Percentiles rank a stretch among this genome's conserved stretches.
These are phyloP conservation scores for Xylariaceae sp. DNA, from an alignment of 2,329 filamentous ascomycete species.

Conservation along the genomic window DNA sequence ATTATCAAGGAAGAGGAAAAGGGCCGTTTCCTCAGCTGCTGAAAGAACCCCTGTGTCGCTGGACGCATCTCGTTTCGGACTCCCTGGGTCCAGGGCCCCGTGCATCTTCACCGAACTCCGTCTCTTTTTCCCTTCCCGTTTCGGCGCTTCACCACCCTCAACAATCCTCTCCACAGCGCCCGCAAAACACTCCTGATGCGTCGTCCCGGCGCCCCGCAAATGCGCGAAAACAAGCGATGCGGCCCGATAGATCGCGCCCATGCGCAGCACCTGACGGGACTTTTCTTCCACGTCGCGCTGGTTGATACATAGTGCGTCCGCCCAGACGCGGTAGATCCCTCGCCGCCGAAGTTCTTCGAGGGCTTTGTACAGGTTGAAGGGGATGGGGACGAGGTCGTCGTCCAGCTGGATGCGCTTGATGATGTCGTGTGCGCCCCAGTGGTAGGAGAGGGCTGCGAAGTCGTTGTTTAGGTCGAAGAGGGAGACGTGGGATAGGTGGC, in stretches of 20 bases:
- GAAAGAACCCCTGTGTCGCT: conserved; percentile 1
- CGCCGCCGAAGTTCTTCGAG: conserved; percentile 12
- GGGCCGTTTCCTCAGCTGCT: conserved; percentile 13
- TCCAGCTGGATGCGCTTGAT: conserved; percentile 10
- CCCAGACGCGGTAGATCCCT: conserved; percentile 14
- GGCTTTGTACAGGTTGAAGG: conserved; percentile 15
- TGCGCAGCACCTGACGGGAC: conserved; percentile 12
- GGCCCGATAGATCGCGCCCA: conserved; percentile 16
- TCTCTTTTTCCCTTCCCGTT: no score
- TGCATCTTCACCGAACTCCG: no score
- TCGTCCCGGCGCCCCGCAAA: conserved; percentile 1
- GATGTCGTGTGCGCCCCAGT: conserved; percentile 13
- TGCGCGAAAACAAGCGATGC: conserved; percentile 14
- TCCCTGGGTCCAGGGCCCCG: no score
- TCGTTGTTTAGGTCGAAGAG: conserved; percentile 11
- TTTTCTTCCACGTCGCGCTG: conserved; percentile 16
- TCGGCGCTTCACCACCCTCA: no score
- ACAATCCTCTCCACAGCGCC: no score
- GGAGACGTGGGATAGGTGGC: conserved; percentile 11
- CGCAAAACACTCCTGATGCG: not conserved
- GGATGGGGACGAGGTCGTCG: conserved; percentile 10
- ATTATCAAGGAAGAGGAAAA: conserved; percentile 14
- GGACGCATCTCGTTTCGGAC: no score
- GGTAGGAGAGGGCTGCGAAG: conserved; percentile 17
- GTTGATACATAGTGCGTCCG: conserved; percentile 18